These are phyloP conservation scores for Diplocarpon mali DNA, from an alignment of 2,329 filamentous ascomycete species.

Conservation along the genomic window DNA sequence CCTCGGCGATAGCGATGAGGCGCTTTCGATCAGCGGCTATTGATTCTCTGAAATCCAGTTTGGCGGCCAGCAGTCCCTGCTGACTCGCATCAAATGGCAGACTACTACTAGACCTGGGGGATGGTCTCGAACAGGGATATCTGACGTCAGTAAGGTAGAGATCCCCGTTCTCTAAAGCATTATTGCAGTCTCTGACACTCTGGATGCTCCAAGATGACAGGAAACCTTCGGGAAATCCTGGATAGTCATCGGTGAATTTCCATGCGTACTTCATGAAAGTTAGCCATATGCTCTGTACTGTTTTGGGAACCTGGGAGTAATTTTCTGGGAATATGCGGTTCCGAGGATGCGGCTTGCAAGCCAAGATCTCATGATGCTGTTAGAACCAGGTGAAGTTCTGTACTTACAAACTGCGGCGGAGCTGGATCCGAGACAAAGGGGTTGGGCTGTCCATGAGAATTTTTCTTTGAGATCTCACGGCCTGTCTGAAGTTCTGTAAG, in stretches of 20 bases:
- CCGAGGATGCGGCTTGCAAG: too few relatives aligned
- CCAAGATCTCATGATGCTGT: too few relatives aligned
- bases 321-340: too few relatives aligned
- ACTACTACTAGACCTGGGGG: not conserved
- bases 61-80: not conserved
- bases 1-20: not conserved
- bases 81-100: not conserved
- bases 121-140: not conserved
- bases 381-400: too few relatives aligned
- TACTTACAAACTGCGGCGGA: not conserved
- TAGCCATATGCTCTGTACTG: too few relatives aligned
- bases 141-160: slow-evolving; percentile 1
- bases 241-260: slow-evolving; percentile 2
- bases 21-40: not conserved
- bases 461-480: not conserved
- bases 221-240: not conserved
- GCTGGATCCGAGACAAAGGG: not conserved
- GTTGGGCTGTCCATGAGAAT: too few relatives aligned
- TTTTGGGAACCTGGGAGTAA: too few relatives aligned
- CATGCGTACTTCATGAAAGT: not conserved
- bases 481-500: not conserved
- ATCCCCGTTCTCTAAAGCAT: slow-evolving; percentile 2
- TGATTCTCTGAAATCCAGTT: not conserved
- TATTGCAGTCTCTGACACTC: not conserved
- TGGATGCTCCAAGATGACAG: not conserved